Evolutionary conservation across 2,329 filamentous ascomycete genomes (phyloP).

Genomic region (Cyanodermella asteris): DNA sequence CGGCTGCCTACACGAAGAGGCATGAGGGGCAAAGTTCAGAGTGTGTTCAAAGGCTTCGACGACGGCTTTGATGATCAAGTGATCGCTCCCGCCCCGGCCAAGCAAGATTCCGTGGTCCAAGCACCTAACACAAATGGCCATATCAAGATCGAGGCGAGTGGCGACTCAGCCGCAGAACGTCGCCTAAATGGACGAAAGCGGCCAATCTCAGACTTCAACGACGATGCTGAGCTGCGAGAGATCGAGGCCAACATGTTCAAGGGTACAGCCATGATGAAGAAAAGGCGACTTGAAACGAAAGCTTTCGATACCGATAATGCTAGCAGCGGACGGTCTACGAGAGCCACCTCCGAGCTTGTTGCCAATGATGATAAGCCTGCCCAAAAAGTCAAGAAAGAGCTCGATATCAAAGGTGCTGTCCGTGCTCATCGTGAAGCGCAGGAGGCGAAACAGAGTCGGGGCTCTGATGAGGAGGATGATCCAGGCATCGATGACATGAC

Average conservation of each 20-base stretch:
- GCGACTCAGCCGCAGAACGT: too few species aligned
- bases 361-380: conserved; percentile 1
- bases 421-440: conserved; percentile 28
- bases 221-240: too few species aligned
- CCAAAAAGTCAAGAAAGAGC: conserved; percentile 5
- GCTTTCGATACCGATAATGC: conserved; percentile 2
- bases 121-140: too few species aligned
- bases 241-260: too few species aligned
- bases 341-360: conserved; percentile 1
- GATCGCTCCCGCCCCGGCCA: too few species aligned
- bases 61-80: conserved; percentile 29
- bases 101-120: too few species aligned
- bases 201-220: too few species aligned
- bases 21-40: too few species aligned
- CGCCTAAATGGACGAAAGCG: too few species aligned
- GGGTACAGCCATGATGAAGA: too few species aligned
- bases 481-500: conserved; percentile 41
- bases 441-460: conserved; percentile 29
- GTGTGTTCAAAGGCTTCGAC: conserved; percentile 65
- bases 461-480: conserved; percentile 41
- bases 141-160: too few species aligned
- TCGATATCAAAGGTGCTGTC: conserved; percentile 42
- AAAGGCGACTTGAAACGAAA: conserved; percentile 37
- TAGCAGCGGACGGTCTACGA: too few species aligned
- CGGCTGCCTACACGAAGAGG: conserved; percentile 6